Evolutionary conservation across 331 rosid species (phyloP).

Genomic region (Malus hybrid): DNA sequence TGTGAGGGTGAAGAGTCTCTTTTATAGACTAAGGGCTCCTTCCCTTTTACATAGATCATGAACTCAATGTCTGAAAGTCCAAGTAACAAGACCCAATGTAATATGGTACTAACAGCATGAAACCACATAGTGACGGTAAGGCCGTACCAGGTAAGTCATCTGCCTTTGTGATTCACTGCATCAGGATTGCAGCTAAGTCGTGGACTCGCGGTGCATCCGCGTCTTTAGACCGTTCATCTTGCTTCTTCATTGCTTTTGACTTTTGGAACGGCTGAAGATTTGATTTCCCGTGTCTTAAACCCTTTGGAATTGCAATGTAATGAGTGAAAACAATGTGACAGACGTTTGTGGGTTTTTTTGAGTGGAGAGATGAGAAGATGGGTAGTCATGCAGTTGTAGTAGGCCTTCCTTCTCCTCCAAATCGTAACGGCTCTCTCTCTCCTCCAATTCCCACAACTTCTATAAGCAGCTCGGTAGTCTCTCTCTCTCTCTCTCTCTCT

Average conservation of each 20-base stretch:
- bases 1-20: too few species aligned
- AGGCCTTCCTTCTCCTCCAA: conserved; percentile 24
- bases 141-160: too few species aligned
- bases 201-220: background rate
- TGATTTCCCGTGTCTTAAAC: background rate
- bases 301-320: background rate
- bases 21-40: too few species aligned
- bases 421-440: conserved; percentile 18
- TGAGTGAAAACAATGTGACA: background rate
- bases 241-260: background rate
- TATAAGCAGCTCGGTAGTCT: background rate
- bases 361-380: conserved; percentile 24
- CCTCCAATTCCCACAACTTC: conserved; percentile 12
- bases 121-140: too few species aligned
- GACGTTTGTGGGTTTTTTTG: conserved; percentile 1
- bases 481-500: background rate
- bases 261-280: background rate
- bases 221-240: background rate
- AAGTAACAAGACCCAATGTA: too few species aligned
- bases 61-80: too few species aligned
- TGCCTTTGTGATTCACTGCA: too few species aligned
- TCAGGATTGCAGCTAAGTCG: too few species aligned
- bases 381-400: conserved; percentile 14
- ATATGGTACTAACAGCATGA: too few species aligned
- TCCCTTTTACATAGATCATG: too few species aligned